Percentiles rank a stretch among this genome's conserved stretches.
Conservation (phyloP, 169 alveolate species). For the Eimeria zaria region DNA sequence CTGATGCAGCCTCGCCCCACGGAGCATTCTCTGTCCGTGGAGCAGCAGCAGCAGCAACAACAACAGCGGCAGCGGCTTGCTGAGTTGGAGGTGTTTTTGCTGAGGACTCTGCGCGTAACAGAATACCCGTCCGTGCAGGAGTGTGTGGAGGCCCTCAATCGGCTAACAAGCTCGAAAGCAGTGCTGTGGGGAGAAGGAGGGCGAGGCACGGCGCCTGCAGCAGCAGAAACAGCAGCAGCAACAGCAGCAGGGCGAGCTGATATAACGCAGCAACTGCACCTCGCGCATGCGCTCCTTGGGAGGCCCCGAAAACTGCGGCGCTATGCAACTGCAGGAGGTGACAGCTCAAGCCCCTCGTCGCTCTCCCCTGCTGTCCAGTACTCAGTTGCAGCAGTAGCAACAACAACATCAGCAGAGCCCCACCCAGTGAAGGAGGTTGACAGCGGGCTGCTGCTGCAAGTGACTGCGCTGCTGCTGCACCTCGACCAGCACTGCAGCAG, state of each 20-base stretch:
- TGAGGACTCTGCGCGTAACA: neutral
- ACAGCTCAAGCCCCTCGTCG: neutral
- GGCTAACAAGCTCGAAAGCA: neutral
- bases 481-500: slow-evolving; percentile 4
- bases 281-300: neutral
- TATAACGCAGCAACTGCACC: neutral
- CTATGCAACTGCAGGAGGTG: neutral
- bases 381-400: neutral
- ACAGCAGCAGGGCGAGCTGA: neutral
- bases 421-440: neutral
- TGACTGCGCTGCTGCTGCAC: slow-evolving; percentile 64
- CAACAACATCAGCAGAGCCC: neutral
- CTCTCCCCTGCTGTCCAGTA: neutral
- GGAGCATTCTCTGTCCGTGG: neutral
- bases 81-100: slow-evolving; percentile 1
- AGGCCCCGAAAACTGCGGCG: slow-evolving; percentile 33
- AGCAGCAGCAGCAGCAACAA: neutral
- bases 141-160: neutral
- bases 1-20: neutral
- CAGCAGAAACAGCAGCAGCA: slow-evolving; percentile 25
- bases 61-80: slow-evolving; percentile 48
- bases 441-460: slow-evolving; percentile 14
- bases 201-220: neutral
- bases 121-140: slow-evolving; percentile 40
- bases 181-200: neutral